Percentiles rank a stretch among this genome's conserved stretches.
Evolutionary conservation across 2,329 filamentous ascomycete species (phyloP).

Genomic region (Fusarium sp.): DNA sequence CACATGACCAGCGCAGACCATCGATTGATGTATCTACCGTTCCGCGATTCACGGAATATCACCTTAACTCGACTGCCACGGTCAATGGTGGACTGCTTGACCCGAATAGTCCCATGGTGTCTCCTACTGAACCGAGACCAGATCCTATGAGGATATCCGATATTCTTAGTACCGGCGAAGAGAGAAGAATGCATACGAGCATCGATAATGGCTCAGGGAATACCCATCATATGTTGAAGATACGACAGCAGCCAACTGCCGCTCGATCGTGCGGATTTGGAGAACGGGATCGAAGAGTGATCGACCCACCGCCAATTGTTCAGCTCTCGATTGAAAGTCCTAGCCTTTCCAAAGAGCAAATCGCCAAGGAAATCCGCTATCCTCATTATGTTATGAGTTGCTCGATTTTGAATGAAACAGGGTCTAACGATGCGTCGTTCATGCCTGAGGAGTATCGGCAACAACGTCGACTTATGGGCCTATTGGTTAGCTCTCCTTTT

Average conservation of each 20-base stretch:
- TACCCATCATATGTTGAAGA: conserved; percentile 53
- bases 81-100: neutral
- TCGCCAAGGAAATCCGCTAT: conserved; percentile 64
- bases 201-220: conserved; percentile 9
- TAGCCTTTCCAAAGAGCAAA: conserved; percentile 66
- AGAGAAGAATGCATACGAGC: neutral
- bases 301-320: conserved; percentile 86
- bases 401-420: conserved; percentile 78
- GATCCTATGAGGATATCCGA: conserved; percentile 46
- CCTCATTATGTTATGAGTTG: conserved; percentile 81
- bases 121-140: conserved; percentile 32
- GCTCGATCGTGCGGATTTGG: conserved; percentile 87
- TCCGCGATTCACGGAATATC: conserved; percentile 14
- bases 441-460: conserved; percentile 79
- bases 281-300: conserved; percentile 82
- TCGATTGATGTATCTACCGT: conserved; percentile 6
- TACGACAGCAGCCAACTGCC: conserved; percentile 83
- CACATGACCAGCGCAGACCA: conserved; percentile 17
- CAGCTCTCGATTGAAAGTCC: conserved; percentile 76
- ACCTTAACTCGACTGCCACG: conserved; percentile 5
- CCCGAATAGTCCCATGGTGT: conserved; percentile 20
- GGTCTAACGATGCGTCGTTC: conserved; percentile 74
- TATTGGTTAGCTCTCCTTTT: conserved; percentile 80
- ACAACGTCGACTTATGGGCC: conserved; percentile 83
- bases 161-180: conserved; percentile 29